Percentiles rank a stretch among this genome's conserved stretches.
Conservation (phyloP, 106 monocot genomes). For the Allium fistulosum region DNA sequence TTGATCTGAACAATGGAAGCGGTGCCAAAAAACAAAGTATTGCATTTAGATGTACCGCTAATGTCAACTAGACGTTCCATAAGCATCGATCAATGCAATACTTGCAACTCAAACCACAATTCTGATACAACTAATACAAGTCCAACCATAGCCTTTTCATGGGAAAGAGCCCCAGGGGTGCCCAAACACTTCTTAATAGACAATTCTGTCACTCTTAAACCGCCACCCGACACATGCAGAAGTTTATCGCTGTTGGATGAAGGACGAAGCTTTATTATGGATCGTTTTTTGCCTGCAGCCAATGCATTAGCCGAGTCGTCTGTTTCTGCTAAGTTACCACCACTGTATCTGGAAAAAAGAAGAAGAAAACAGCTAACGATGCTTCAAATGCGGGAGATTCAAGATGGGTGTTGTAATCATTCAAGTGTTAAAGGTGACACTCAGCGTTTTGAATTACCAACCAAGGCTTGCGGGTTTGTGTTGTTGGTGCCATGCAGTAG, state of each 20-base stretch:
- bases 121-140: slow-evolving; percentile 4
- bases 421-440: not conserved
- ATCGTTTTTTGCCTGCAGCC: slow-evolving; percentile 68
- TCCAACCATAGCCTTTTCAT: slow-evolving; percentile 42
- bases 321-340: not conserved
- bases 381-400: not conserved
- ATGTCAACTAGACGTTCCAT: slow-evolving; percentile 32
- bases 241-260: not conserved
- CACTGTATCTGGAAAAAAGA: slow-evolving; percentile 1
- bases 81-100: not conserved
- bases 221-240: slow-evolving; percentile 30
- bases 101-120: not conserved
- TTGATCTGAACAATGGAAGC: not conserved
- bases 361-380: not conserved
- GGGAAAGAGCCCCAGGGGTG: slow-evolving; percentile 61
- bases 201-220: slow-evolving; percentile 24
- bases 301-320: slow-evolving; percentile 43
- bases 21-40: not conserved
- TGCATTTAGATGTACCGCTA: slow-evolving; percentile 40
- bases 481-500: slow-evolving; percentile 43
- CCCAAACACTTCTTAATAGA: slow-evolving; percentile 12
- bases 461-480: slow-evolving; percentile 43
- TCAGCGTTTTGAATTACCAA: not conserved
- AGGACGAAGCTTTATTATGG: slow-evolving; percentile 64
- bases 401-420: no score